phyloP scores from a whole-genome alignment of 495 filamentous ascomycete genomes.

The Tetracladium marchalianum region DNA sequence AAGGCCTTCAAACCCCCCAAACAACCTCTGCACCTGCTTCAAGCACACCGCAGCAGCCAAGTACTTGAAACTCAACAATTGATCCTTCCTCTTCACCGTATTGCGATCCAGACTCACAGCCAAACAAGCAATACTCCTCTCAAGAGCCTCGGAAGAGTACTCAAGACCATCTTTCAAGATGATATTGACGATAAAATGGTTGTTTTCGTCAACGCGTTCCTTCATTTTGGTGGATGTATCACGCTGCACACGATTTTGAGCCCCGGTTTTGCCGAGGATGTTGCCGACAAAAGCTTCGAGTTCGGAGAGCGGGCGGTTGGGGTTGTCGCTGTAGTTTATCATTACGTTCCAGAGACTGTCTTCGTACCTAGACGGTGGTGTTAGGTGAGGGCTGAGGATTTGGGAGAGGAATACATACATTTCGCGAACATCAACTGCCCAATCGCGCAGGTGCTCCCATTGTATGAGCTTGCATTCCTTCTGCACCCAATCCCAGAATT shows the following conservation, averaged over 20 bases:
- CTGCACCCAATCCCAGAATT: constrained; percentile 33
- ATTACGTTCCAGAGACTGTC: constrained; percentile 45
- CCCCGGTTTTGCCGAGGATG: constrained; percentile 52
- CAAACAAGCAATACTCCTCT: constrained; percentile 1
- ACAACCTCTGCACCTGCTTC: neutral
- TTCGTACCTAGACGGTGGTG: constrained; percentile 44
- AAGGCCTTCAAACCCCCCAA: too few species aligned
- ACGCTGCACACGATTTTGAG: constrained; percentile 47
- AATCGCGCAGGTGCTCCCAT: constrained; percentile 19
- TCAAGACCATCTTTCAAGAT: constrained; percentile 15
- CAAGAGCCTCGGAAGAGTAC: constrained; percentile 1
- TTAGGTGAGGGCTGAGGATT: neutral
- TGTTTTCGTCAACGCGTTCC: constrained; percentile 39
- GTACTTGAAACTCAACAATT: constrained; percentile 4
- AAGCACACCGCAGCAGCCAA: constrained; percentile 5
- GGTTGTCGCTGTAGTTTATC: constrained; percentile 44
- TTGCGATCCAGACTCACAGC: neutral
- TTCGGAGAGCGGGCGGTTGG: constrained; percentile 47
- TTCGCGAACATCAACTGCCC: constrained; percentile 38
- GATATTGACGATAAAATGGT: constrained; percentile 4
- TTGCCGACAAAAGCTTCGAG: constrained; percentile 65
- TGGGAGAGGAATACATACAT: constrained; percentile 28
- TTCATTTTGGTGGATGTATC: constrained; percentile 50
- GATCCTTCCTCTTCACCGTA: neutral
- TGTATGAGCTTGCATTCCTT: constrained; percentile 8